These are phyloP conservation scores for Monilinia fructicola DNA, from an alignment of 2,329 filamentous ascomycete species.

Conservation along the genomic window DNA sequence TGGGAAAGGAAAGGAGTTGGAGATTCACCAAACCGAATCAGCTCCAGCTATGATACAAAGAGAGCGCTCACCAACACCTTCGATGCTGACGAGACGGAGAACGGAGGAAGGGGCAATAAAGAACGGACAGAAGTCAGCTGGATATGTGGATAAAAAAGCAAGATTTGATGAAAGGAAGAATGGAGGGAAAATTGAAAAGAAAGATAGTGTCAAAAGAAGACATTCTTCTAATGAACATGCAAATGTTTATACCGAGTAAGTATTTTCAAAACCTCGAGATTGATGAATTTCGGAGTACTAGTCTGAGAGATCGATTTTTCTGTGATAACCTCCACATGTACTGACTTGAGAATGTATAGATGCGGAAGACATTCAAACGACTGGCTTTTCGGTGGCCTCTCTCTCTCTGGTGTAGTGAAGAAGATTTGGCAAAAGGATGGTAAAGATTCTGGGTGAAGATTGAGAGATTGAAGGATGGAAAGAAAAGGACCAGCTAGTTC, in stretches of 20 bases:
- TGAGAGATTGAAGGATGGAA: neutral
- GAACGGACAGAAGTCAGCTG: neutral
- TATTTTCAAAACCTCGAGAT: neutral
- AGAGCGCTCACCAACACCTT: slow-evolving; percentile 12
- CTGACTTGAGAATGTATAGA: slow-evolving; percentile 7
- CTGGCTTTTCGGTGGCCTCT: slow-evolving; percentile 27
- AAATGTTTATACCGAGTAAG: slow-evolving; percentile 27
- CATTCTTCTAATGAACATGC: slow-evolving; percentile 14
- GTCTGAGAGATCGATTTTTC: neutral
- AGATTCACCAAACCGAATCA: slow-evolving; percentile 1
- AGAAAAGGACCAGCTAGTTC: neutral
- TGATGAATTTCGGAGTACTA: neutral
- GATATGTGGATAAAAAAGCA: neutral
- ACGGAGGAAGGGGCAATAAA: neutral
- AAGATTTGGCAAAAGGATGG: slow-evolving; percentile 25
- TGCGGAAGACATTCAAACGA: slow-evolving; percentile 28
- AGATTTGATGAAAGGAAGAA: neutral
- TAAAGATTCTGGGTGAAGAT: slow-evolving; percentile 16
- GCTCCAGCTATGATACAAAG: neutral
- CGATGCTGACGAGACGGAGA: slow-evolving; percentile 14
- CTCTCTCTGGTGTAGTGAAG: slow-evolving; percentile 21
- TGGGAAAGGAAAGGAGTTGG: slow-evolving; percentile 11
- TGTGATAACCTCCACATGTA: neutral
- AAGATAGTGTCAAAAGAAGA: slow-evolving; percentile 14
- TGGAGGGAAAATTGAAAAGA: slow-evolving; percentile 15